Percentiles rank a stretch among this genome's conserved stretches.
Evolutionary conservation across 1,284 basidiomycete species (phyloP).

Genomic region (Apiotrichum mycotoxinovorans): DNA sequence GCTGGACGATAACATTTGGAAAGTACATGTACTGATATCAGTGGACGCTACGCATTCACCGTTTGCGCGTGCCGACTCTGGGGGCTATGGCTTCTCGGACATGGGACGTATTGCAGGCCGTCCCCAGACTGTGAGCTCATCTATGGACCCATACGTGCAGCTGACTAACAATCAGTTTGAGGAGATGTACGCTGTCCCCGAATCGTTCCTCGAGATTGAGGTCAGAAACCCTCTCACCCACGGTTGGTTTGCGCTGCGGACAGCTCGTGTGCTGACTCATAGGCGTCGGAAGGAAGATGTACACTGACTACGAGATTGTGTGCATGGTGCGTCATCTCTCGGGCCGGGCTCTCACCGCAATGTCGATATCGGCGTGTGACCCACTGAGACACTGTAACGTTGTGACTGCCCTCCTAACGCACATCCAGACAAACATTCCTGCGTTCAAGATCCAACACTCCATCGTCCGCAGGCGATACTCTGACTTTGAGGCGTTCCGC

Average conservation of each 20-base stretch:
- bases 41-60: constrained; percentile 58
- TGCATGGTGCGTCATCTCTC: constrained; percentile 70
- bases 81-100: constrained; percentile 62
- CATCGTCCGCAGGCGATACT: constrained; percentile 89
- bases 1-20: too few species aligned
- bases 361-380: too few species aligned
- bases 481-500: constrained; percentile 98
- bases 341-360: too few species aligned
- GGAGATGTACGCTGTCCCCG: constrained; percentile 96
- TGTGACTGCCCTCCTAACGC: constrained; percentile 4
- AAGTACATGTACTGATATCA: constrained; percentile 3
- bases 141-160: background rate
- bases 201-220: constrained; percentile 98
- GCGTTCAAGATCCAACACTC: constrained; percentile 97
- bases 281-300: constrained; percentile 97
- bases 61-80: constrained; percentile 59
- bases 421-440: constrained; percentile 89
- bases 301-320: constrained; percentile 97
- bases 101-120: constrained; percentile 61
- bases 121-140: constrained; percentile 70
- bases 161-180: constrained; percentile 63
- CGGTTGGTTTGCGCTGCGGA: constrained; percentile 57
- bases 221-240: constrained; percentile 95
- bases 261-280: background rate
- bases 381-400: too few species aligned